Conservation (phyloP, 1,139 yeast genomes). For the Saccharomyces uvarum region DNA sequence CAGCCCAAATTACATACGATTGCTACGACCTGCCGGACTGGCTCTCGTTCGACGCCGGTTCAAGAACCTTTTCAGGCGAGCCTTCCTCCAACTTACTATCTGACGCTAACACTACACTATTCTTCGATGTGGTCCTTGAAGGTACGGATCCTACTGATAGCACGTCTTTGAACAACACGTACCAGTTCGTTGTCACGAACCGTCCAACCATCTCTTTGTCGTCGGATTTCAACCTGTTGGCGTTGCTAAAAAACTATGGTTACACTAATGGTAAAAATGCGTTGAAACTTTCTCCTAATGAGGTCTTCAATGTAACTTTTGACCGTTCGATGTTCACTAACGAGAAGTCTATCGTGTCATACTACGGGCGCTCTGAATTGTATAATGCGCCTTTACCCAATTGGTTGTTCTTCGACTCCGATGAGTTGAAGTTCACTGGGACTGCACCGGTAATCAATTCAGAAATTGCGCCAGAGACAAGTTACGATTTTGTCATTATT, state of each 20-base stretch:
- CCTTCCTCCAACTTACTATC: conserved; percentile 44
- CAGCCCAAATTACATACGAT: conserved; percentile 43
- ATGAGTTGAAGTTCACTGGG: conserved; percentile 66
- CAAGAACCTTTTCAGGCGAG: conserved; percentile 63
- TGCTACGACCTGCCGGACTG: conserved; percentile 62
- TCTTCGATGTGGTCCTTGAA: conserved; percentile 39
- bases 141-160: conserved; percentile 59
- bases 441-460: conserved; percentile 83
- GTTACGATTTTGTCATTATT: conserved; percentile 63
- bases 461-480: conserved; percentile 75
- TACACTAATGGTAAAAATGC: conserved; percentile 68
- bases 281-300: conserved; percentile 64
- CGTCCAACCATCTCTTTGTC: conserved; percentile 43
- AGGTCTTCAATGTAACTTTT: conserved; percentile 56
- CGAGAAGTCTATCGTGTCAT: conserved; percentile 45
- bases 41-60: conserved; percentile 59
- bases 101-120: conserved; percentile 34
- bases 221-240: conserved; percentile 36
- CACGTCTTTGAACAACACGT: conserved; percentile 37
- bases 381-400: conserved; percentile 85
- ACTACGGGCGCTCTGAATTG: conserved; percentile 65
- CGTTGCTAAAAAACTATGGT: conserved; percentile 51
- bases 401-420: conserved; percentile 70
- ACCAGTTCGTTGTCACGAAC: conserved; percentile 53
- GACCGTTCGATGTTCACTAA: conserved; percentile 46